These are phyloP conservation scores for Saturnispora ahearnii DNA, from an alignment of 805 yeast species.

Conservation along the genomic window DNA sequence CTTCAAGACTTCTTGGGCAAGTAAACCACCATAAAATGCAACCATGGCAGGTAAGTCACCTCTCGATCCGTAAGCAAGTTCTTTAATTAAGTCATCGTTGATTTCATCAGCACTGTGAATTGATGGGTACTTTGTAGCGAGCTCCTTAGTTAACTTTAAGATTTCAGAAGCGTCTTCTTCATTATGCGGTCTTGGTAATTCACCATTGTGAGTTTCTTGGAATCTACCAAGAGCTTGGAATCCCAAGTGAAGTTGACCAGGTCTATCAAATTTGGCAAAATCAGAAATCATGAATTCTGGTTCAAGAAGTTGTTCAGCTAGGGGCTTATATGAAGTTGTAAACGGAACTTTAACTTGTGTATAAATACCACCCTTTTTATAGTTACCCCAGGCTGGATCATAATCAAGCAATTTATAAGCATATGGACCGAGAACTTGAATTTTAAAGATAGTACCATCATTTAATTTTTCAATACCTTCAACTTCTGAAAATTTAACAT, in stretches of 20 bases:
- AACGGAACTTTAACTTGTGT: slow-evolving; percentile 86
- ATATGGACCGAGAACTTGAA: slow-evolving; percentile 89
- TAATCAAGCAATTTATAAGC: slow-evolving; percentile 65
- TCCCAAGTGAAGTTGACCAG: slow-evolving; percentile 83
- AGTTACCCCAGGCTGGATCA: slow-evolving; percentile 48
- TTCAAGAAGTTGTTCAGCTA: slow-evolving; percentile 51
- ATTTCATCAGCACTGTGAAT: slow-evolving; percentile 45
- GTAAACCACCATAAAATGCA: slow-evolving; percentile 88
- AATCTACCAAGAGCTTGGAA: slow-evolving; percentile 84
- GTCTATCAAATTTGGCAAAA: slow-evolving; percentile 90
- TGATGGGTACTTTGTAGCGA: slow-evolving; percentile 47
- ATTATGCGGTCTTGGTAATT: slow-evolving; percentile 69
- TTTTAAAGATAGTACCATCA: slow-evolving; percentile 62
- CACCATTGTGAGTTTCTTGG: slow-evolving; percentile 48
- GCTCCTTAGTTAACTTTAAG: slow-evolving; percentile 46
- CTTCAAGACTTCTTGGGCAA: slow-evolving; percentile 94
- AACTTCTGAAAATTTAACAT: slow-evolving; percentile 78
- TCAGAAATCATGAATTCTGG: slow-evolving; percentile 83
- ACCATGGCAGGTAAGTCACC: slow-evolving; percentile 89
- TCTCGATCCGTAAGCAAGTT: slow-evolving; percentile 73
- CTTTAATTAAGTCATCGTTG: slow-evolving; percentile 57
- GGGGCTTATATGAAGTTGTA: slow-evolving; percentile 50
- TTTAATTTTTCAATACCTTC: slow-evolving; percentile 70
- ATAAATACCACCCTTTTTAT: slow-evolving; percentile 79
- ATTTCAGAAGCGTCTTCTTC: slow-evolving; percentile 66